Conservation (phyloP, 352 stramenopile species). For the Pythium oligandrum region DNA sequence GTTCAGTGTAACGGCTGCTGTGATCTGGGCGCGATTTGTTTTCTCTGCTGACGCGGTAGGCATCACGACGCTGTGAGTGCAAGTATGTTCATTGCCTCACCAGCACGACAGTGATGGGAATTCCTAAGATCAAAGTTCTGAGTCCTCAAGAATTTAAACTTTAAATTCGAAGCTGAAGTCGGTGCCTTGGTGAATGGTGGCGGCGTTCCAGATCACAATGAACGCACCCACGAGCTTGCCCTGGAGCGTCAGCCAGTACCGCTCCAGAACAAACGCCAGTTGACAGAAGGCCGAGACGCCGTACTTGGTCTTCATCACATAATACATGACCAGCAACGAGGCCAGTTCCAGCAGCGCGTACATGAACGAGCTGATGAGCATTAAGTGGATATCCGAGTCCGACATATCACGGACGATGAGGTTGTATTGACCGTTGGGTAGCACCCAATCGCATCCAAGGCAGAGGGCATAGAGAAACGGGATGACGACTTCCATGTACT, state of each 20-base stretch:
- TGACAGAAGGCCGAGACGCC: conserved; percentile 22
- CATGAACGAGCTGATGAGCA: conserved; percentile 11
- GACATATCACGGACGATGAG: conserved; percentile 8
- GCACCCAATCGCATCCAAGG: neutral
- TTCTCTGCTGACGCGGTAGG: no score
- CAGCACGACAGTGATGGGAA: no score
- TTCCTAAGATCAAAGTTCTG: no score
- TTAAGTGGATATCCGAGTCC: neutral
- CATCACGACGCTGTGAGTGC: no score
- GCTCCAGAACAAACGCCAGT: conserved; percentile 28
- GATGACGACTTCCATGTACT: conserved; percentile 20
- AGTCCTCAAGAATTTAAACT: no score
- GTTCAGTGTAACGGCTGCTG: no score
- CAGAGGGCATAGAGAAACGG: neutral
- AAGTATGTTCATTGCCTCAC: no score
- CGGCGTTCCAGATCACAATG: conserved; percentile 10
- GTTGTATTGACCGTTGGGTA: conserved; percentile 14
- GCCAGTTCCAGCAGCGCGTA: conserved; percentile 28
- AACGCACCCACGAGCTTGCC: conserved; percentile 27
- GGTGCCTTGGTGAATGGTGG: conserved; percentile 9
- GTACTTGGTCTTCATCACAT: conserved; percentile 20
- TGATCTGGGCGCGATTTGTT: no score
- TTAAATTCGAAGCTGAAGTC: neutral
- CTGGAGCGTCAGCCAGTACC: conserved; percentile 30
- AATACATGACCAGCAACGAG: conserved; percentile 24